A percentile compares a stretch with the other conserved stretches of the same genome.
phyloP scores from a whole-genome alignment of 352 stramenopile genomes.

The Globisporangium parvum region DNA sequence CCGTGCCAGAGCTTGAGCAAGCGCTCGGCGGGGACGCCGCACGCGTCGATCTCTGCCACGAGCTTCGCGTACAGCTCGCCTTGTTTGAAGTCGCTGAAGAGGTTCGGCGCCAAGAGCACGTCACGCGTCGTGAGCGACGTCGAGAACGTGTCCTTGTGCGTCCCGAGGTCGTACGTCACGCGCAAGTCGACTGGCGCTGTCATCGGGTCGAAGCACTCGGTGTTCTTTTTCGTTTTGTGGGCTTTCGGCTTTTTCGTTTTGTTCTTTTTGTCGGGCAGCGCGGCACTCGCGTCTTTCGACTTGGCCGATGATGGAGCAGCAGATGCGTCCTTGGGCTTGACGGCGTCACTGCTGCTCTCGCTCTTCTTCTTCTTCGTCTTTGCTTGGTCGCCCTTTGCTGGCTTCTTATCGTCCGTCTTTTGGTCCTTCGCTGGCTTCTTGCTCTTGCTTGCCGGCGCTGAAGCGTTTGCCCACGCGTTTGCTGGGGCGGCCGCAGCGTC shows the following conservation, averaged over 20 bases:
- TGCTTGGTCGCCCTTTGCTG: conserved; percentile 5
- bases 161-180: conserved; percentile 61
- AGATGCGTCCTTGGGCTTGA: conserved; percentile 4
- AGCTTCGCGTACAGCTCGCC: conserved; percentile 67
- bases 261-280: conserved; percentile 17
- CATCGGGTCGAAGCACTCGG: conserved; percentile 69
- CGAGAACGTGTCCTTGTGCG: conserved; percentile 45
- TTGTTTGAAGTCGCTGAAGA: conserved; percentile 73
- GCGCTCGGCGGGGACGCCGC: conserved; percentile 53
- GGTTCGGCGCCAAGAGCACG: conserved; percentile 59
- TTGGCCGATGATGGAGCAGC: background rate
- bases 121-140: conserved; percentile 56
- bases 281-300: conserved; percentile 12
- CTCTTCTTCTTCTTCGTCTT: conserved; percentile 10
- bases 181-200: conserved; percentile 63
- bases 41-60: conserved; percentile 53
- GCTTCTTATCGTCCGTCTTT: background rate
- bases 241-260: conserved; percentile 21
- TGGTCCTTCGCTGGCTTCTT: conserved; percentile 14
- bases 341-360: conserved; percentile 3
- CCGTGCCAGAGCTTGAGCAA: conserved; percentile 83
- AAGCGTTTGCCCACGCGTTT: background rate
- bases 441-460: conserved; percentile 14
- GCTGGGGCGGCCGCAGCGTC: background rate
- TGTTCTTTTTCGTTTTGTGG: conserved; percentile 61